phyloP scores from a whole-genome alignment of 768 basidiomycete genomes.

The Pulveroboletus sp. region DNA sequence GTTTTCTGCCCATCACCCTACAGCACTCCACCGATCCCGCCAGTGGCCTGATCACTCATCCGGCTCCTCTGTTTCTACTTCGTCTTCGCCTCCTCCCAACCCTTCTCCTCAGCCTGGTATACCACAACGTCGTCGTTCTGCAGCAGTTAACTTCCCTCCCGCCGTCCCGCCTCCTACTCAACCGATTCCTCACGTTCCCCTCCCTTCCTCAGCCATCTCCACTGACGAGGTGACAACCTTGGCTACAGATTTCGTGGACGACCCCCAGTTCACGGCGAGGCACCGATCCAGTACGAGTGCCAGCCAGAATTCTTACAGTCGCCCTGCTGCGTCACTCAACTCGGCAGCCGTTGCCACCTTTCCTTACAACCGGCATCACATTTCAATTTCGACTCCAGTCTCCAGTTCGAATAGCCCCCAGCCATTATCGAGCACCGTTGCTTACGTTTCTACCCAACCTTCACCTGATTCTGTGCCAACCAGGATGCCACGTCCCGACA shows the following conservation, averaged over 20 bases:
- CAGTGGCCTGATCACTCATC: conserved; percentile 32
- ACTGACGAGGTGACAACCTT: conserved; percentile 20
- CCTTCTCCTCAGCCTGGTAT: conserved; percentile 28
- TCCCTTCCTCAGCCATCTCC: conserved; percentile 18
- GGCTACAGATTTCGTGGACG: conserved; percentile 24
- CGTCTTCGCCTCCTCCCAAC: conserved; percentile 31
- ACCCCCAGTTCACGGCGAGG: conserved; percentile 26
- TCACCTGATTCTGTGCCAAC: conserved; percentile 56
- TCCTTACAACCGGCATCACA: conserved; percentile 46
- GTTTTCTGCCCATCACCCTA: conserved; percentile 25
- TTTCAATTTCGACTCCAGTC: conserved; percentile 22
- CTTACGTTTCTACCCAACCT: conserved; percentile 39
- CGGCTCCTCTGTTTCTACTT: conserved; percentile 20
- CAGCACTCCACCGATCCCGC: conserved; percentile 28
- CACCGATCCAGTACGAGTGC: conserved; percentile 36
- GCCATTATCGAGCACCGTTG: conserved; percentile 15
- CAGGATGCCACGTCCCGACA: conserved; percentile 39
- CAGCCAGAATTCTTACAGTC: conserved; percentile 27
- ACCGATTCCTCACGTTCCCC: conserved; percentile 68
- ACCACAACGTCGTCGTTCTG: conserved; percentile 61
- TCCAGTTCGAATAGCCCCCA: conserved; percentile 27
- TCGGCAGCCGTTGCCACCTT: conserved; percentile 58
- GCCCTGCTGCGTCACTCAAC: conserved; percentile 43
- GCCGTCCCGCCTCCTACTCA: conserved; percentile 67
- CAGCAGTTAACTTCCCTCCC: conserved; percentile 58